phyloP scores from a whole-genome alignment of 2,329 filamentous ascomycete species.

The Nothophoma quercina region DNA sequence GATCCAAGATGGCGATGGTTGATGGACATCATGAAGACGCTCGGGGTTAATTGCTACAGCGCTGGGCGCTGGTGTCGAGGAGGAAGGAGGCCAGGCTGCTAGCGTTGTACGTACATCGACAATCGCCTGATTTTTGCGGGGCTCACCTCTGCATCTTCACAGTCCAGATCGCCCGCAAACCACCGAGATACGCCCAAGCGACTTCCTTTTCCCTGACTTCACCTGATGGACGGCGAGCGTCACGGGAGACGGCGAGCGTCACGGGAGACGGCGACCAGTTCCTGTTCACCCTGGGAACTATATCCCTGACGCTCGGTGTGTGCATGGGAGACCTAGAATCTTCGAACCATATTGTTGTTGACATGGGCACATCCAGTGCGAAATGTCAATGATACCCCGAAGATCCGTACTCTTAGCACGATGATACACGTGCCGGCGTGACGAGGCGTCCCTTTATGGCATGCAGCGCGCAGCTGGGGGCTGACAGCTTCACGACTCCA shows the following conservation, averaged over 20 bases:
- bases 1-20: neutral
- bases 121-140: neutral
- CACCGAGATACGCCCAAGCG: conserved; percentile 3
- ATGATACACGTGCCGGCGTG: neutral
- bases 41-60: neutral
- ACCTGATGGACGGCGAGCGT: neutral
- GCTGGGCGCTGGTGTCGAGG: neutral
- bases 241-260: conserved; percentile 1
- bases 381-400: neutral
- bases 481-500: neutral
- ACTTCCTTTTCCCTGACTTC: neutral
- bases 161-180: conserved; percentile 9
- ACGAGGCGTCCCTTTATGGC: neutral
- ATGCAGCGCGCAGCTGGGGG: conserved; percentile 8
- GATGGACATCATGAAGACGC: neutral
- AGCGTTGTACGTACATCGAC: neutral
- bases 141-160: neutral
- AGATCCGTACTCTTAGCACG: neutral
- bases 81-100: neutral
- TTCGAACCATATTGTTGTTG: neutral
- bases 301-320: neutral
- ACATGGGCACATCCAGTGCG: neutral
- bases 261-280: conserved; percentile 1
- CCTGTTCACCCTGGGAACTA: neutral
- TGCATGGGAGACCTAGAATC: neutral